phyloP scores from a whole-genome alignment of 495 filamentous ascomycete genomes.

The Aeminium ludgeri region DNA sequence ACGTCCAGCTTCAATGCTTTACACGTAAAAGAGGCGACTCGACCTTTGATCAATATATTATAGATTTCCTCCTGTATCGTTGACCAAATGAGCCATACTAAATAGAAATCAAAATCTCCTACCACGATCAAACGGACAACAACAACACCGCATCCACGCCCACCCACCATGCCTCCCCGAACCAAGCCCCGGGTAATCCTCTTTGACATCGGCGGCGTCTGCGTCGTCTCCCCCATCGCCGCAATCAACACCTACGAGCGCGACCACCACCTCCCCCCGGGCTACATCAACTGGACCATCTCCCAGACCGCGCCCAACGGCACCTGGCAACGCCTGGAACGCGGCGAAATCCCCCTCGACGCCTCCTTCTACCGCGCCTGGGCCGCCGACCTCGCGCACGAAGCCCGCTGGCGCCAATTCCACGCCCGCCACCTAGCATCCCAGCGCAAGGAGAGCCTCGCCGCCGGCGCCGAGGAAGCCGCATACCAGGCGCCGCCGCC shows the following conservation, averaged over 20 bases:
- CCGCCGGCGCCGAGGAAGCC: conserved; percentile 20
- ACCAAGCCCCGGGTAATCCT: conserved; percentile 69
- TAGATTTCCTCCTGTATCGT: too few relatives aligned
- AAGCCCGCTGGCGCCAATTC: conserved; percentile 48
- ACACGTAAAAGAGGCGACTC: too few relatives aligned
- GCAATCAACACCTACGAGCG: conserved; percentile 80
- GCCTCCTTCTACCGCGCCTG: conserved; percentile 61
- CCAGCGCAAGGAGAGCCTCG: conserved; percentile 21
- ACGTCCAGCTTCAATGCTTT: too few relatives aligned
- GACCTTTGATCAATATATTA: too few relatives aligned
- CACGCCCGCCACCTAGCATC: conserved; percentile 23
- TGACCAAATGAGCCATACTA: too few relatives aligned
- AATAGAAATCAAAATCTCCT: too few relatives aligned
- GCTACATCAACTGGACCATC: conserved; percentile 86
- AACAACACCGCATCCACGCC: too few relatives aligned
- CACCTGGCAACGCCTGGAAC: conserved; percentile 57
- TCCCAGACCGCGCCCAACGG: conserved; percentile 60
- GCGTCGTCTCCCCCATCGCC: conserved; percentile 83
- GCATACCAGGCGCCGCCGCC: conserved; percentile 36
- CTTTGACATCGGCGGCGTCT: conserved; percentile 95
- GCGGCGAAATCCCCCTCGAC: conserved; percentile 33
- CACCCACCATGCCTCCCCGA: too few relatives aligned
- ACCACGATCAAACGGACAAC: too few relatives aligned
- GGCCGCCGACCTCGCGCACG: conserved; percentile 50
- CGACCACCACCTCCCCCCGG: conserved; percentile 53